Base-by-base conservation (phyloP, 176 grass and related monocot genomes). In the Rhynchospora tenuis region DNA sequence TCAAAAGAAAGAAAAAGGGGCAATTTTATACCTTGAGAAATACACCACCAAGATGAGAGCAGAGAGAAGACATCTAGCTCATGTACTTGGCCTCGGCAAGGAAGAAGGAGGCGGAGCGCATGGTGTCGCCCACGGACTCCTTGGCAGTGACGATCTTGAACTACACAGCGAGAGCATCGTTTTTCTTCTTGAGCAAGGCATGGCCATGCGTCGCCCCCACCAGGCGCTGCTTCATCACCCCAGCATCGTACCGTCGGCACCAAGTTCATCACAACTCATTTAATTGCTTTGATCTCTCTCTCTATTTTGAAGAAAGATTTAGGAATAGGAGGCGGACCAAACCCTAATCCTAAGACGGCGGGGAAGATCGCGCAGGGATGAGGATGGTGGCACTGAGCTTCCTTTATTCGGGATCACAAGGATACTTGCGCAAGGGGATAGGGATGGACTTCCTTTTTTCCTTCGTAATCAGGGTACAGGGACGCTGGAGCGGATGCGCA, bases 161-260 rank as follows among this genome's bases (percentile, higher is more conserved):
- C 81, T 91, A 73, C 16, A 84, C 85, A 4, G 89, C 91, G 19
- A 96, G 86, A 44, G 90, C 93, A 61, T 96, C 93, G 9, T 88
- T 93, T 82, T 96, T 96, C 90, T 92, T 95, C 90, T 93, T 96
- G 31, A 96, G 93, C 64, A 96, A 86, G 60, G 90, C 90, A 66
- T 93, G 90, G 43, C 93, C 88, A 28, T 88, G 86, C 62, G 79
- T 89, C 7, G 93, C 93, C 31, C 87, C 90, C 52, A 88, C 38
- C 3, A 95, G 88, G 57, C 90, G 86, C 19, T 84, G 84, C 86
- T 96, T 96, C 90, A 93, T 83, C 79, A 84, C 56, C 22, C 87
- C 91, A 93, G 91, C 89, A 87, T 89, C 73, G 87, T 84, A 90
- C 88, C 44, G 90, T 96, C 15, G 91, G 91, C 62, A 96, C 90